These are phyloP conservation scores for Puccinia novopanici DNA, from an alignment of 1,284 basidiomycete genomes.

Conservation along the genomic window DNA sequence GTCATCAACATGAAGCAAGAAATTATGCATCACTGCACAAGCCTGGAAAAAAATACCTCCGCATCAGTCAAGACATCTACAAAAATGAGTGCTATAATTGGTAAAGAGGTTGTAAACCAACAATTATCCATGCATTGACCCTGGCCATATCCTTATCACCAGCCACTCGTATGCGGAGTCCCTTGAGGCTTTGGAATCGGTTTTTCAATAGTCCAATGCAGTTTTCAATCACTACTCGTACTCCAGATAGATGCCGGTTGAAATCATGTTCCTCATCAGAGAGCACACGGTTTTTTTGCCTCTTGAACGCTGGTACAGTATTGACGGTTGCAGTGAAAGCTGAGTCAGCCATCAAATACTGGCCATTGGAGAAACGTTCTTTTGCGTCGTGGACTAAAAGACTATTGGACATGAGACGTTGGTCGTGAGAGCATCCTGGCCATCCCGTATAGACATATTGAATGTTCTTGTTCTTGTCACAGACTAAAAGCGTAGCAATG, in stretches of 20 bases:
- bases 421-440: background rate
- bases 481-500: too few species aligned
- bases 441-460: too few species aligned
- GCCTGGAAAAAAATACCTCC: too few species aligned
- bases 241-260: background rate
- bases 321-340: background rate
- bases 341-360: conserved; percentile 9
- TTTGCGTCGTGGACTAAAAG: background rate
- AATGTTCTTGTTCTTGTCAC: too few species aligned
- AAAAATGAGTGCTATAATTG: too few species aligned
- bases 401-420: background rate
- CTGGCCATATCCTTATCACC: too few species aligned
- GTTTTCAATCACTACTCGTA: background rate
- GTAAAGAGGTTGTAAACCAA: too few species aligned
- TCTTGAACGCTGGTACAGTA: background rate
- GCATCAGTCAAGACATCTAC: too few species aligned
- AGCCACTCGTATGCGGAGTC: too few species aligned
- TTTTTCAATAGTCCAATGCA: background rate
- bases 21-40: too few species aligned
- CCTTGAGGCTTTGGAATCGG: background rate
- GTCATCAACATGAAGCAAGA: too few species aligned
- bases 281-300: background rate
- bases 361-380: background rate
- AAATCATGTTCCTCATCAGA: background rate
- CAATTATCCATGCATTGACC: too few species aligned